Evolutionary conservation across 1,139 yeast species (phyloP).

Genomic region (Candida sp.): DNA sequence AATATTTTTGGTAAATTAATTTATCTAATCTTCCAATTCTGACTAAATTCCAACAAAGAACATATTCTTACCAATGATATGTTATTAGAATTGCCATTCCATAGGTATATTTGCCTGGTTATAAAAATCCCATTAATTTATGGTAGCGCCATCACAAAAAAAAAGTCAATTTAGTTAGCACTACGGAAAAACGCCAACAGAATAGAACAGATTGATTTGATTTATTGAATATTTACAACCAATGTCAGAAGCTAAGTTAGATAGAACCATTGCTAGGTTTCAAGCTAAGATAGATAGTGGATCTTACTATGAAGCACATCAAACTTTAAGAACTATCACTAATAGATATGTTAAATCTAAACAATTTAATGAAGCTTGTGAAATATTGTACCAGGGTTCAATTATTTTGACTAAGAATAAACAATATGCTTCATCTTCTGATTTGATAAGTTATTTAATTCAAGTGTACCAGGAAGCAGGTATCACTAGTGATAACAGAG

Average conservation of each 20-base stretch:
- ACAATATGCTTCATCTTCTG: slow-evolving; percentile 80
- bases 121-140: no score
- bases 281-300: slow-evolving; percentile 68
- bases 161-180: no score
- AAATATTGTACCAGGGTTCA: slow-evolving; percentile 69
- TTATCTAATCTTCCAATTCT: no score
- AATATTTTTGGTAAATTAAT: no score
- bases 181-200: no score
- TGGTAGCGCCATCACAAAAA: no score
- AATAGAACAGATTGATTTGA: no score
- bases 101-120: no score
- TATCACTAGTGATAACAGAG: slow-evolving; percentile 31
- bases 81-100: no score
- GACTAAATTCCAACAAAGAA: no score
- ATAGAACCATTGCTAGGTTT: slow-evolving; percentile 62
- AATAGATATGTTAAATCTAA: slow-evolving; percentile 75
- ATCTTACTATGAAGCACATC: slow-evolving; percentile 92
- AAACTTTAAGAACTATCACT: slow-evolving; percentile 83
- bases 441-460: slow-evolving; percentile 69
- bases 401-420: slow-evolving; percentile 61
- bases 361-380: slow-evolving; percentile 68
- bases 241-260: slow-evolving; percentile 43
- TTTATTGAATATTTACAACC: no score
- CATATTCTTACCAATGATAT: no score
- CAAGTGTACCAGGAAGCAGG: slow-evolving; percentile 59